phyloP scores from a whole-genome alignment of 2,329 filamentous ascomycete species.

The Pseudovirgaria hyperparasitica region DNA sequence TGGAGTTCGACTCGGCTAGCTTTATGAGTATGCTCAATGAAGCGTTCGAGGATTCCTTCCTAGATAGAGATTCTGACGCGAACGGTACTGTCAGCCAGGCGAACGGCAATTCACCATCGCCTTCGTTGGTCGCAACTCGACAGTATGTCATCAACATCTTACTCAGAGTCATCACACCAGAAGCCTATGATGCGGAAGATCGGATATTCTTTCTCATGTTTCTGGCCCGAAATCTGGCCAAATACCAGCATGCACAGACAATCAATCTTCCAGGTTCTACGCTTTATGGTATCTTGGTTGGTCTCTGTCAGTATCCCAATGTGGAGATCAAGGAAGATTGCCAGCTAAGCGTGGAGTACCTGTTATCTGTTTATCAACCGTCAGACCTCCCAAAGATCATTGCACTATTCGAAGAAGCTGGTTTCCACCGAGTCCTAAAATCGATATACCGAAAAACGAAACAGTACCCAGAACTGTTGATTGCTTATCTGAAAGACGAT shows the following conservation, averaged over 20 bases:
- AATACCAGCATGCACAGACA: constrained; percentile 95
- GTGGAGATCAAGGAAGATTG: constrained; percentile 79
- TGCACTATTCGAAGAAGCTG: constrained; percentile 62
- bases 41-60: constrained; percentile 86
- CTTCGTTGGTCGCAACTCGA: constrained; percentile 49
- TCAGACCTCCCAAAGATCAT: constrained; percentile 67
- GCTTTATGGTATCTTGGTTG: constrained; percentile 65
- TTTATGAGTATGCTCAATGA: constrained; percentile 94
- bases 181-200: constrained; percentile 64
- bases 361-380: constrained; percentile 86
- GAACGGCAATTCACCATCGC: constrained; percentile 35
- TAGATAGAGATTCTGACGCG: constrained; percentile 66
- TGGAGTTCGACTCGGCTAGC: constrained; percentile 80
- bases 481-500: constrained; percentile 74
- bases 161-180: constrained; percentile 73
- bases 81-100: constrained; percentile 34
- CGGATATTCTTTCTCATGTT: constrained; percentile 98
- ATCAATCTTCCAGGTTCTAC: constrained; percentile 80
- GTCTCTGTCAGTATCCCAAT: constrained; percentile 74
- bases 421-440: constrained; percentile 86
- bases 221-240: constrained; percentile 85
- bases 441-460: constrained; percentile 70
- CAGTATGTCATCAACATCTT: constrained; percentile 89
- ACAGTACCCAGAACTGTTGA: constrained; percentile 65
- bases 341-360: constrained; percentile 91